Evolutionary conservation across 2,329 filamentous ascomycete genomes (phyloP).

Genomic region (Colletotrichum sojae): DNA sequence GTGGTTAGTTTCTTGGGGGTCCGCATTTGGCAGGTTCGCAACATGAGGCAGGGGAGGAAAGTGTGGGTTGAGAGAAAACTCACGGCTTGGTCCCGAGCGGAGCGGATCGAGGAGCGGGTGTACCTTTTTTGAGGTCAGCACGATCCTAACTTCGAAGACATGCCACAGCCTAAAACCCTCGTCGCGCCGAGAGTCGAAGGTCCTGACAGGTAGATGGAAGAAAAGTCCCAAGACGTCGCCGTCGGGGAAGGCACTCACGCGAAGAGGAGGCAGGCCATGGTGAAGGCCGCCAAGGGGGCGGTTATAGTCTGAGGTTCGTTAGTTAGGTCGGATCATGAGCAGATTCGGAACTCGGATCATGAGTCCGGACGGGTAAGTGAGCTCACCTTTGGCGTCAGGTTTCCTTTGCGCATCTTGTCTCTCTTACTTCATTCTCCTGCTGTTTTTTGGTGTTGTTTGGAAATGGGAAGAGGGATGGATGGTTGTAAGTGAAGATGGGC

Average conservation of each 20-base stretch:
- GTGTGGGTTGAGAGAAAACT: slow-evolving; percentile 25
- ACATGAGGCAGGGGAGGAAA: not conserved
- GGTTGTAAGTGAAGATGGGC: slow-evolving; percentile 29
- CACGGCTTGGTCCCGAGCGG: slow-evolving; percentile 53
- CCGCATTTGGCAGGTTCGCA: not conserved
- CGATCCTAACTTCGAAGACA: not conserved
- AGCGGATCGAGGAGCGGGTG: slow-evolving; percentile 58
- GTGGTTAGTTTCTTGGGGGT: not conserved
- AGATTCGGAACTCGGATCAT: not conserved
- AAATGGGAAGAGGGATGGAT: not conserved
- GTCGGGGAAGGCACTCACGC: slow-evolving; percentile 50
- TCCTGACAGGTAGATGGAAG: too few relatives aligned
- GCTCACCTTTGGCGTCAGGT: slow-evolving; percentile 40
- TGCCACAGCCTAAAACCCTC: not conserved
- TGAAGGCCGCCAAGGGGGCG: slow-evolving; percentile 66
- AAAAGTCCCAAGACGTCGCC: too few relatives aligned
- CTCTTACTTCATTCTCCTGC: not conserved
- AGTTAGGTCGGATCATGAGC: not conserved
- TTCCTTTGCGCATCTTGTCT: slow-evolving; percentile 39
- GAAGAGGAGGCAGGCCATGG: slow-evolving; percentile 67
- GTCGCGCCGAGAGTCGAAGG: not conserved
- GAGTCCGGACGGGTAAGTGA: too few relatives aligned
- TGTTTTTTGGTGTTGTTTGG: not conserved
- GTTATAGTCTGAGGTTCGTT: slow-evolving; percentile 56
- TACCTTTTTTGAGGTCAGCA: slow-evolving; percentile 48